Evolutionary conservation across 1,139 yeast species (phyloP).

Genomic region (Debaryomyces fabryi): DNA sequence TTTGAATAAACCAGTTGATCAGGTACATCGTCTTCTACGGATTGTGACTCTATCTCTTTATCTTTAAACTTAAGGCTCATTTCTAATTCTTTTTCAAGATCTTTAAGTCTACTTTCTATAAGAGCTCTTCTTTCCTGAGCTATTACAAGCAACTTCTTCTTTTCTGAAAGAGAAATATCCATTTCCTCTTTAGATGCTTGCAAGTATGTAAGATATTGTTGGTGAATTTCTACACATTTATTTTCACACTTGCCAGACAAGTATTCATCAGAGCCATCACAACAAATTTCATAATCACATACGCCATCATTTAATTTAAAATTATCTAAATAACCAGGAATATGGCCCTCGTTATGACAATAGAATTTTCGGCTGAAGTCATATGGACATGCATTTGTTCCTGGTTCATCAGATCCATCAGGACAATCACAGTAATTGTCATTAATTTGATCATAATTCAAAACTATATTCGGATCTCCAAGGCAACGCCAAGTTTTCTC

Average conservation of each 20-base stretch:
- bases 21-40: conserved; percentile 12
- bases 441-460: conserved; percentile 68
- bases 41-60: conserved; percentile 15
- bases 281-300: conserved; percentile 87
- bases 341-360: conserved; percentile 77
- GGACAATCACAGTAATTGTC: conserved; percentile 97
- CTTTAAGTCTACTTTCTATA: conserved; percentile 28
- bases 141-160: conserved; percentile 28
- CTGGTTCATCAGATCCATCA: conserved; percentile 97
- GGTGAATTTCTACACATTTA: conserved; percentile 53
- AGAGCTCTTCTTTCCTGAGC: conserved; percentile 23
- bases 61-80: conserved; percentile 16
- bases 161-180: conserved; percentile 25
- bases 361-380: conserved; percentile 54
- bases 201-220: conserved; percentile 31
- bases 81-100: conserved; percentile 29
- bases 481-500: conserved; percentile 67
- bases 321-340: conserved; percentile 57
- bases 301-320: conserved; percentile 83
- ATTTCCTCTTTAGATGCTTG: conserved; percentile 19
- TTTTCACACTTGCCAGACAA: conserved; percentile 52
- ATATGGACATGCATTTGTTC: conserved; percentile 78
- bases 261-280: conserved; percentile 93
- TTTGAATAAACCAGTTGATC: conserved; percentile 21
- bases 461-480: conserved; percentile 58